A percentile compares a stretch with the other conserved stretches of the same genome.
Evolutionary conservation across 352 stramenopile genomes (phyloP).

Genomic region (Phytopythium litorale): DNA sequence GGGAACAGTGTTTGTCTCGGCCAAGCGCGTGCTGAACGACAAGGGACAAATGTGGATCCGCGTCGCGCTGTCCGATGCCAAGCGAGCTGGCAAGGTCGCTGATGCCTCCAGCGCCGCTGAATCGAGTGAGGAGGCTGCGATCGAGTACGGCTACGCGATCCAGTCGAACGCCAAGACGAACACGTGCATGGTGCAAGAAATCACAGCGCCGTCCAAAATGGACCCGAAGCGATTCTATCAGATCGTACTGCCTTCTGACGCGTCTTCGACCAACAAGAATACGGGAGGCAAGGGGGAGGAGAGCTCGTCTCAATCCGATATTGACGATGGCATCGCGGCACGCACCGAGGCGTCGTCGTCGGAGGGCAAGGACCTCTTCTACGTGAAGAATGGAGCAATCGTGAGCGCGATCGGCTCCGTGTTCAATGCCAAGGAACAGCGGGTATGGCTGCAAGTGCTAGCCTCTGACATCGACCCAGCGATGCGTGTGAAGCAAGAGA

Average conservation of each 20-base stretch:
- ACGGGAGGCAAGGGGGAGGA: background rate
- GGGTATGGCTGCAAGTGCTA: constrained; percentile 67
- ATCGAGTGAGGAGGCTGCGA: constrained; percentile 21
- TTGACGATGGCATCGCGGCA: constrained; percentile 20
- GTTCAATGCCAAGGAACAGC: constrained; percentile 40
- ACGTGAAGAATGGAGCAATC: constrained; percentile 43
- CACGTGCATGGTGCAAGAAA: constrained; percentile 71
- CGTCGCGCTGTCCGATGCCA: constrained; percentile 26
- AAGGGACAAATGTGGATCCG: constrained; percentile 67
- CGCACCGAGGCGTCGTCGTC: constrained; percentile 28
- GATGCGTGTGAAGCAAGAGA: constrained; percentile 34
- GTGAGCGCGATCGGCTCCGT: constrained; percentile 50
- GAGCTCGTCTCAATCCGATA: background rate
- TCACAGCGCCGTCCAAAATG: constrained; percentile 52
- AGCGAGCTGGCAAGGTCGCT: constrained; percentile 8
- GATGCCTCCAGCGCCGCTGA: constrained; percentile 23
- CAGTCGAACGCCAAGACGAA: constrained; percentile 79
- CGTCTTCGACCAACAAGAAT: constrained; percentile 11
- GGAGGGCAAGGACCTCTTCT: constrained; percentile 44
- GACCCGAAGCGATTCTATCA: constrained; percentile 55
- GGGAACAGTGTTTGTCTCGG: constrained; percentile 50
- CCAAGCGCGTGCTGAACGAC: constrained; percentile 44
- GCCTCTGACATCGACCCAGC: constrained; percentile 39
- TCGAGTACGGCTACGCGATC: constrained; percentile 63
- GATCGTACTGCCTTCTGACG: constrained; percentile 18